A percentile compares a stretch with the other conserved stretches of the same genome.
phyloP scores from a whole-genome alignment of 768 basidiomycete genomes.

The Amanita phalloides region DNA sequence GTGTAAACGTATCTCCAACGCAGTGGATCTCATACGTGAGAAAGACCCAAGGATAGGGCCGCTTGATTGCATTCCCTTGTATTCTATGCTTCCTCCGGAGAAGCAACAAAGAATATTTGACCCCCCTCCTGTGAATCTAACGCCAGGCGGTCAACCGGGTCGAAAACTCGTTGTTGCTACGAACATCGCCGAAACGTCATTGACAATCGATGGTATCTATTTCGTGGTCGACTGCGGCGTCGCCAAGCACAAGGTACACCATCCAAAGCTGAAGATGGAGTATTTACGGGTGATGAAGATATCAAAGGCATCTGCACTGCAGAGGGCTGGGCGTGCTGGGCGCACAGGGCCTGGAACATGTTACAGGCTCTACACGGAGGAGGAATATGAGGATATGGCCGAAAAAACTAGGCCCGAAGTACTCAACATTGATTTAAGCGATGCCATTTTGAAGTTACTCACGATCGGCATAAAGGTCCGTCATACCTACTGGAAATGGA shows the following conservation, averaged over 20 bases:
- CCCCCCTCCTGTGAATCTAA: slow-evolving; percentile 49
- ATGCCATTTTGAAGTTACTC: slow-evolving; percentile 77
- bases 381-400: slow-evolving; percentile 81
- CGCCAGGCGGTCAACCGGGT: slow-evolving; percentile 56
- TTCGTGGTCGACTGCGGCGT: slow-evolving; percentile 90
- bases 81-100: slow-evolving; percentile 80
- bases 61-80: slow-evolving; percentile 72
- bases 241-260: slow-evolving; percentile 89
- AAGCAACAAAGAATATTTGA: slow-evolving; percentile 91
- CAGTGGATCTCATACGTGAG: slow-evolving; percentile 63
- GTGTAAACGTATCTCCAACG: slow-evolving; percentile 72
- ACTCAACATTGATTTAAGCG: slow-evolving; percentile 73
- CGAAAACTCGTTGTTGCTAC: slow-evolving; percentile 83
- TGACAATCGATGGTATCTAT: slow-evolving; percentile 90
- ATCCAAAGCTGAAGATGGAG: slow-evolving; percentile 83
- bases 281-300: slow-evolving; percentile 77
- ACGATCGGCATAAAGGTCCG: slow-evolving; percentile 73
- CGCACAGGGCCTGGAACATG: slow-evolving; percentile 86
- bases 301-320: slow-evolving; percentile 83
- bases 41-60: slow-evolving; percentile 64
- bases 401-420: slow-evolving; percentile 92
- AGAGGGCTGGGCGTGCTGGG: slow-evolving; percentile 83
- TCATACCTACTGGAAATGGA: background rate
- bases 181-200: slow-evolving; percentile 85
- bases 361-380: slow-evolving; percentile 84